phyloP scores from a whole-genome alignment of 2,329 filamentous ascomycete genomes.

The Cladophialophora yegresii region DNA sequence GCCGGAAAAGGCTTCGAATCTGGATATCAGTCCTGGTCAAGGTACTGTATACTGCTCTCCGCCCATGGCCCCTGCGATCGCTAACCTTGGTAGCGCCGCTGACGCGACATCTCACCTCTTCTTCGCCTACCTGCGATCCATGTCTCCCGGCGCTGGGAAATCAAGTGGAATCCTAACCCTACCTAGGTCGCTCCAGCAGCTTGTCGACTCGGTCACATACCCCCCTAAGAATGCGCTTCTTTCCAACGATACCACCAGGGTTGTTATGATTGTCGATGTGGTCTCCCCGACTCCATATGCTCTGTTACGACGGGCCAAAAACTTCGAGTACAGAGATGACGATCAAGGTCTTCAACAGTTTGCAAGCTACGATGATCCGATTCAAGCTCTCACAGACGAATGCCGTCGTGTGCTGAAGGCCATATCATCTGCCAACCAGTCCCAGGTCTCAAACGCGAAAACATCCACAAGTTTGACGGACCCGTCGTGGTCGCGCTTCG shows the following conservation, averaged over 20 bases:
- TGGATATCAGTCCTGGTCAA: slow-evolving; percentile 85
- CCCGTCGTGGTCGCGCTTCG: slow-evolving; percentile 94
- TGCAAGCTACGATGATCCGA: slow-evolving; percentile 84
- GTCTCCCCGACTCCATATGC: slow-evolving; percentile 95
- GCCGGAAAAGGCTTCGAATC: slow-evolving; percentile 89
- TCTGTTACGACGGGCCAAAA: slow-evolving; percentile 82
- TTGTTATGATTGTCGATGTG: slow-evolving; percentile 94
- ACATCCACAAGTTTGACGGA: slow-evolving; percentile 74
- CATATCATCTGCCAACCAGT: slow-evolving; percentile 87
- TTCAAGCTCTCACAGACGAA: slow-evolving; percentile 86
- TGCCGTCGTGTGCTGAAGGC: slow-evolving; percentile 86
- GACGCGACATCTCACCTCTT: slow-evolving; percentile 96
- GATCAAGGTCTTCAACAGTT: slow-evolving; percentile 83
- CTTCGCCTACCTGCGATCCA: slow-evolving; percentile 91
- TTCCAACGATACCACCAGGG: slow-evolving; percentile 78
- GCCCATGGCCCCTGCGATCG: neutral
- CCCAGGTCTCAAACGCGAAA: slow-evolving; percentile 69
- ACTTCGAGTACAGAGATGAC: slow-evolving; percentile 92
- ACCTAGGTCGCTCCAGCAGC: slow-evolving; percentile 84
- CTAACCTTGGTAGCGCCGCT: slow-evolving; percentile 65
- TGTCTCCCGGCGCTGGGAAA: slow-evolving; percentile 73
- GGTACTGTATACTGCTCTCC: slow-evolving; percentile 53
- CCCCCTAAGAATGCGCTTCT: slow-evolving; percentile 76
- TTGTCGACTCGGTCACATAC: slow-evolving; percentile 91
- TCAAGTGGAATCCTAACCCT: slow-evolving; percentile 79